phyloP scores from a whole-genome alignment of 1,139 yeast species.

The Hansenula anomala region DNA sequence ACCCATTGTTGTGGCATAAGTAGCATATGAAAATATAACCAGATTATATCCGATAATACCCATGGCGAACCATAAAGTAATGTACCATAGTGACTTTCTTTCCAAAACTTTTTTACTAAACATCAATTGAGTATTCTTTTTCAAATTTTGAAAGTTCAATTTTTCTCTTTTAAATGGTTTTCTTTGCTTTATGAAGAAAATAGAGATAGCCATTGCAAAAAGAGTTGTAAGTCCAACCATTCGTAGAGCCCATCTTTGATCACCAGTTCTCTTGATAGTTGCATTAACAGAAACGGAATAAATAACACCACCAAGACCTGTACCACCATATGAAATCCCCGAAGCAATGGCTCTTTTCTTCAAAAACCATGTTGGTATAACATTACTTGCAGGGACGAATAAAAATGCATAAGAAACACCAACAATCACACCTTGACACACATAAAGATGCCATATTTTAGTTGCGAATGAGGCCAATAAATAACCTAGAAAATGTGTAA shows the following conservation, averaged over 20 bases:
- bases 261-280: slow-evolving; percentile 41
- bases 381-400: slow-evolving; percentile 53
- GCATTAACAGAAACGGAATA: slow-evolving; percentile 35
- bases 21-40: slow-evolving; percentile 54
- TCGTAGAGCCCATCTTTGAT: slow-evolving; percentile 65
- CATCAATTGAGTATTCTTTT: slow-evolving; percentile 7
- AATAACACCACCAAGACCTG: slow-evolving; percentile 54
- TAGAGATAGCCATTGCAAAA: slow-evolving; percentile 29
- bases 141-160: slow-evolving; percentile 13
- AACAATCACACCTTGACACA: slow-evolving; percentile 64
- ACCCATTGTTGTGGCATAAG: slow-evolving; percentile 60
- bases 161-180: slow-evolving; percentile 20
- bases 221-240: slow-evolving; percentile 46
- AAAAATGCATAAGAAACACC: slow-evolving; percentile 59
- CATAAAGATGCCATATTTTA: slow-evolving; percentile 55
- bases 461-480: slow-evolving; percentile 63
- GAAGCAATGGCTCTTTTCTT: slow-evolving; percentile 52
- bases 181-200: slow-evolving; percentile 36
- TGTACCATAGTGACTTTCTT: slow-evolving; percentile 14
- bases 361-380: slow-evolving; percentile 60
- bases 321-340: slow-evolving; percentile 51
- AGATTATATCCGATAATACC: slow-evolving; percentile 55
- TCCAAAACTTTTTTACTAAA: slow-evolving; percentile 8
- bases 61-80: slow-evolving; percentile 53
- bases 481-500: slow-evolving; percentile 51